phyloP scores from a whole-genome alignment of 2,329 filamentous ascomycete species.

The Colletotrichum australisinense region DNA sequence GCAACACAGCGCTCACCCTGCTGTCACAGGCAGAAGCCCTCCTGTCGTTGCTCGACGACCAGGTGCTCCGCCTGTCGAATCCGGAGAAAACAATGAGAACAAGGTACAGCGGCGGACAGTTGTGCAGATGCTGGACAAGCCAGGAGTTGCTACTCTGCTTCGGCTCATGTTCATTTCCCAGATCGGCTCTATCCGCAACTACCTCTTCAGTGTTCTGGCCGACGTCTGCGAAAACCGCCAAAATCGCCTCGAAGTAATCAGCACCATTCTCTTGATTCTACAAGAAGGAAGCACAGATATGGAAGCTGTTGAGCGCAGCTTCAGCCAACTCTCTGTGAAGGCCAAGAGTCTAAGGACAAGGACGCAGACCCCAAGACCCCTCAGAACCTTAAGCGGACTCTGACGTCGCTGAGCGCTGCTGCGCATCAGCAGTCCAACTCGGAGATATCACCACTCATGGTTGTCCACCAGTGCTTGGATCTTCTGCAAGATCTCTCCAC shows the following conservation, averaged over 20 bases:
- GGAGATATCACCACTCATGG: slow-evolving; percentile 92
- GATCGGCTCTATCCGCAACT: slow-evolving; percentile 84
- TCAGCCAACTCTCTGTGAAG: slow-evolving; percentile 90
- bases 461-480: slow-evolving; percentile 94
- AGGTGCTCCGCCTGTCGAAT: slow-evolving; percentile 32
- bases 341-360: slow-evolving; percentile 81
- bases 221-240: slow-evolving; percentile 97
- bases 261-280: slow-evolving; percentile 89
- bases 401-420: slow-evolving; percentile 67
- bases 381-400: slow-evolving; percentile 79
- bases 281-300: slow-evolving; percentile 96
- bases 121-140: slow-evolving; percentile 96
- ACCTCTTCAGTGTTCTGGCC: slow-evolving; percentile 87
- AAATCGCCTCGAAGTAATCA: slow-evolving; percentile 93
- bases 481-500: slow-evolving; percentile 86
- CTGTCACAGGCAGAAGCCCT: slow-evolving; percentile 45
- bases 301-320: slow-evolving; percentile 93
- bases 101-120: slow-evolving; percentile 83
- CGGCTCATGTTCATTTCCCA: slow-evolving; percentile 99
- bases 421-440: slow-evolving; percentile 71
- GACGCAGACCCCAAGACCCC: slow-evolving; percentile 77
- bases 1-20: slow-evolving; percentile 45
- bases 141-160: slow-evolving; percentile 93
- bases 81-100: slow-evolving; percentile 60
- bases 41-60: slow-evolving; percentile 40